Percentiles rank a stretch among this genome's conserved stretches.
phyloP scores from a whole-genome alignment of 768 basidiomycete species.

The Sarcodon aspratus region DNA sequence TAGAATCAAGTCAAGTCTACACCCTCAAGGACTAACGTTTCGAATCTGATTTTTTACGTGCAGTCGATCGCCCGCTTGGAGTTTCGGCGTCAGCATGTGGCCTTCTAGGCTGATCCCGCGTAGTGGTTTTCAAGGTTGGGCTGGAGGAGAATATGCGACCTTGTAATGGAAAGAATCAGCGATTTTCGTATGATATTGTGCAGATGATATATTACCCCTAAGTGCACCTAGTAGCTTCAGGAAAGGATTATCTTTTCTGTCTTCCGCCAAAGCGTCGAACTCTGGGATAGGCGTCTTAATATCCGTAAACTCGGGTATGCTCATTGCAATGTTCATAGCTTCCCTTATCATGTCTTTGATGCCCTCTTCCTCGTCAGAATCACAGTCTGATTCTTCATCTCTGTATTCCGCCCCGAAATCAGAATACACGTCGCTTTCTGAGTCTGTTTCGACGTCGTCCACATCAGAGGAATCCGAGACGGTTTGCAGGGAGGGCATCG shows the following conservation, averaged over 20 bases:
- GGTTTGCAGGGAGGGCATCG: slow-evolving; percentile 59
- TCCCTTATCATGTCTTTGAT: slow-evolving; percentile 49
- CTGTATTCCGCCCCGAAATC: slow-evolving; percentile 22
- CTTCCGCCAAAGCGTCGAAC: slow-evolving; percentile 30
- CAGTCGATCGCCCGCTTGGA: not conserved
- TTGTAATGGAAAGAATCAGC: slow-evolving; percentile 11
- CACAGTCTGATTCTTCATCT: slow-evolving; percentile 32
- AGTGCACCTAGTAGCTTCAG: slow-evolving; percentile 65
- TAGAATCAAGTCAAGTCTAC: too few species aligned
- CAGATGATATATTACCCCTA: slow-evolving; percentile 35
- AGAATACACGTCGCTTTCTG: slow-evolving; percentile 25
- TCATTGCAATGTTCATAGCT: slow-evolving; percentile 60
- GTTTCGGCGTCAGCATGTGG: slow-evolving; percentile 9
- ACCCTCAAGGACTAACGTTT: not conserved
- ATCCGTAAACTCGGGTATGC: slow-evolving; percentile 48
- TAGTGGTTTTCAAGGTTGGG: slow-evolving; percentile 29
- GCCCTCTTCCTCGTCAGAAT: slow-evolving; percentile 61
- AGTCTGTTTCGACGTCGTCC: slow-evolving; percentile 28
- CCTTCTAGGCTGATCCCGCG: slow-evolving; percentile 19
- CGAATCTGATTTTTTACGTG: not conserved
- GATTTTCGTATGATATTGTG: not conserved
- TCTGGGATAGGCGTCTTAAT: slow-evolving; percentile 24
- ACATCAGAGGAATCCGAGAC: slow-evolving; percentile 51
- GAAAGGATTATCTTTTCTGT: slow-evolving; percentile 65
- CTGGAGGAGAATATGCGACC: slow-evolving; percentile 54